Evolutionary conservation across 306 rosid species (phyloP).

Genomic region (Myrica gale): DNA sequence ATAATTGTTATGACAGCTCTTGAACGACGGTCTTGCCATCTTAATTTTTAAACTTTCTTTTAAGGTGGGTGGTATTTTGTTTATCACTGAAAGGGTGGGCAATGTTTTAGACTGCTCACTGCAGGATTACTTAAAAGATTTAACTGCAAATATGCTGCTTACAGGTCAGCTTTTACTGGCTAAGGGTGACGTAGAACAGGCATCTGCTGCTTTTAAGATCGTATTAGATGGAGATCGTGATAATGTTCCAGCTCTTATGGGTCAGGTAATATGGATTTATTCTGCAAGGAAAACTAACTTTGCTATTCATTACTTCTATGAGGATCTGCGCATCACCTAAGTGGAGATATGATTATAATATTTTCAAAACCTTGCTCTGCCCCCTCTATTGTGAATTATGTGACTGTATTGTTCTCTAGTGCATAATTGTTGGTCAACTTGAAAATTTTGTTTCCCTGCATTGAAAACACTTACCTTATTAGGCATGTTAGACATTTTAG

Average conservation of each 20-base stretch:
- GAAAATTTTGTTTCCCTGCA: neutral
- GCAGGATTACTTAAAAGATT: slow-evolving; percentile 16
- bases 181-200: slow-evolving; percentile 95
- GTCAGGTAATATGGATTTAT: slow-evolving; percentile 56
- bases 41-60: slow-evolving; percentile 10
- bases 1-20: slow-evolving; percentile 15
- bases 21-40: slow-evolving; percentile 3
- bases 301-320: neutral
- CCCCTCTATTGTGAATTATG: neutral
- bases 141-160: slow-evolving; percentile 31
- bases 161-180: slow-evolving; percentile 98
- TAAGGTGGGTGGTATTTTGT: neutral
- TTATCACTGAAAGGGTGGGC: slow-evolving; percentile 24
- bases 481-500: neutral
- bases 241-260: slow-evolving; percentile 94
- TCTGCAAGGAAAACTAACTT: slow-evolving; percentile 16
- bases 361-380: neutral
- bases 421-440: neutral
- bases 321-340: neutral
- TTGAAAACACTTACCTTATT: neutral
- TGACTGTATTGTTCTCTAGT: neutral
- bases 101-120: slow-evolving; percentile 9
- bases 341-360: slow-evolving; percentile 1
- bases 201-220: slow-evolving; percentile 91
- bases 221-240: slow-evolving; percentile 92